These are phyloP conservation scores for Vitis hybrid DNA, from an alignment of 177 flowering plant genomes.

Conservation along the genomic window DNA sequence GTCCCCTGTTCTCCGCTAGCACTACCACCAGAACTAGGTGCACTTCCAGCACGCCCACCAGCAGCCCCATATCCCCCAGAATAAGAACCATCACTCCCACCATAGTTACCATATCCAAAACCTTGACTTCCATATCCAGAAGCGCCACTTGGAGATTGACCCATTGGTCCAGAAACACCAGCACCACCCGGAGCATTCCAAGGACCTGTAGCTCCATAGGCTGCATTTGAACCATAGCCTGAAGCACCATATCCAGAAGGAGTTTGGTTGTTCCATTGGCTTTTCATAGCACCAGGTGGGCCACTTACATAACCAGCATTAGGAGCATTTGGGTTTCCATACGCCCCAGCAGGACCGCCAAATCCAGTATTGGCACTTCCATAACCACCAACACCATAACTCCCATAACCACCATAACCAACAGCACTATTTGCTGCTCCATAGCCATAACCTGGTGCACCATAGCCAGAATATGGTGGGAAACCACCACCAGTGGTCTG, in stretches of 20 bases:
- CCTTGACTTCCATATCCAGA: slow-evolving; percentile 36
- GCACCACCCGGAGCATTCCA: slow-evolving; percentile 45
- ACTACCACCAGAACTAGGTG: slow-evolving; percentile 11
- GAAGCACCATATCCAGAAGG: slow-evolving; percentile 79
- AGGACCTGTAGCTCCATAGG: slow-evolving; percentile 38
- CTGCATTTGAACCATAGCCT: slow-evolving; percentile 59
- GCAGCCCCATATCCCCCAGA: slow-evolving; percentile 21
- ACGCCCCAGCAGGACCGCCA: slow-evolving; percentile 64
- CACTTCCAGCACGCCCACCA: slow-evolving; percentile 19
- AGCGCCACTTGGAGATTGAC: slow-evolving; percentile 80
- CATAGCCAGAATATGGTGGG: slow-evolving; percentile 76
- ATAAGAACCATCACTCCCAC: slow-evolving; percentile 11
- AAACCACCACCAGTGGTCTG: slow-evolving; percentile 70
- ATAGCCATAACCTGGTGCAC: slow-evolving; percentile 75
- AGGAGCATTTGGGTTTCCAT: slow-evolving; percentile 71
- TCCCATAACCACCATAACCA: slow-evolving; percentile 76
- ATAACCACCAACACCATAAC: slow-evolving; percentile 33
- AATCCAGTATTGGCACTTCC: slow-evolving; percentile 64
- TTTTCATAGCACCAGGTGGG: slow-evolving; percentile 65
- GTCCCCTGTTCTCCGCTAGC: slow-evolving; percentile 22
- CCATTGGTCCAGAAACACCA: slow-evolving; percentile 54
- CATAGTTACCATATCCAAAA: slow-evolving; percentile 8
- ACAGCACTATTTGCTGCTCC: slow-evolving; percentile 69
- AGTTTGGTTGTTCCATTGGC: slow-evolving; percentile 67
- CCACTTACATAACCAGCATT: slow-evolving; percentile 70